Base-by-base conservation (phyloP, 148 eudicot genomes). In the Cornus suecica region DNA sequence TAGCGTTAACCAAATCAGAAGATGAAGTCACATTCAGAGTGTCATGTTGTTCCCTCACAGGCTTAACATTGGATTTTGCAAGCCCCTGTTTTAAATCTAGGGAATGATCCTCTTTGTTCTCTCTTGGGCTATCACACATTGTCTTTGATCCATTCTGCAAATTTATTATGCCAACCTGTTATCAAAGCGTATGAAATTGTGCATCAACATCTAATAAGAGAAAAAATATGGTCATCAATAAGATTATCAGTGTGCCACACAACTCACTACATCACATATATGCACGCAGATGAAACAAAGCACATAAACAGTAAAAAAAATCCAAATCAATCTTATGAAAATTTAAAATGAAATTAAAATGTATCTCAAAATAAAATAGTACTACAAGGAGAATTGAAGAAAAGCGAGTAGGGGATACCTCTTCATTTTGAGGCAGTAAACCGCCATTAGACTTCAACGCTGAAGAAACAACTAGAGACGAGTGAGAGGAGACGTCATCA, bases 401-500 rank as follows among this genome's bases (percentile, higher is more conserved):
- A 54, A 25, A 18, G 10, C 16, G 10, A 52, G 8, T 42, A 30
- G 27, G 27, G 28, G 22, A 22, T 87, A 88, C 97, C 98, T 83
- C 88, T 68, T 81, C 77, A 70, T 63, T 81, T 52, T 48, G 79
- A 63, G 80, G 80, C 48, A 85, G 82, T 62, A 83, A 85, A 65
- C 77, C 77, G 42, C 85, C 88, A 84, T 66, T 86, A 27, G 89
- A 83, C 37, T 85, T 92, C 10, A 73, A 60, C 27, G 82, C 74
- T 15, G 79, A 74, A 76, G 90, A 83, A 81, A 83, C 86, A 68
- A 84, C 81, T 76, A 86, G 61, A 25, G 97, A 95, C 16, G 97
- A 89, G 74, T 86, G 90, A 5, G 98, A 88, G 0, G 99, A 93
- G 76, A 85, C 73, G 84, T 95, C 94, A 75, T 91, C 94, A 85